Conservation (phyloP, 345 rosid species). For the Salix suchowensis region DNA sequence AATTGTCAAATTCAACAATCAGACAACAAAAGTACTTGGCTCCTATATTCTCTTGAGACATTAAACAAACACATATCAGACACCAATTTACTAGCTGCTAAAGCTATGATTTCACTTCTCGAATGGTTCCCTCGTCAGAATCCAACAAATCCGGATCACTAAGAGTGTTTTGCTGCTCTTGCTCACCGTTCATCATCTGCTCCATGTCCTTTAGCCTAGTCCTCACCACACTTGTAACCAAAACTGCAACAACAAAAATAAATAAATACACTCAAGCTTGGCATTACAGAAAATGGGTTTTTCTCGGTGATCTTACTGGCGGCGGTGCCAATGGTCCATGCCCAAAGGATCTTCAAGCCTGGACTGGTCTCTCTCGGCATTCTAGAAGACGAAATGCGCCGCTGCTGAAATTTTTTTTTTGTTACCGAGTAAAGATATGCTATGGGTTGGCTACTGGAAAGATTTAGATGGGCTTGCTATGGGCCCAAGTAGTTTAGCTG, state of each 20-base stretch:
- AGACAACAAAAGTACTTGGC: not conserved
- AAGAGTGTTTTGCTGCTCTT: not conserved
- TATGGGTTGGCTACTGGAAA: not conserved
- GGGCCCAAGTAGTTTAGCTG: not conserved
- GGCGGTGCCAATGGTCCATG: constrained; percentile 82
- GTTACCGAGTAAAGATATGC: not conserved
- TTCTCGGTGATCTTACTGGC: constrained; percentile 36
- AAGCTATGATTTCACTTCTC: not conserved
- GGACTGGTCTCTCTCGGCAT: constrained; percentile 74
- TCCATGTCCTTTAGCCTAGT: constrained; percentile 70
- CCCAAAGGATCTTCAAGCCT: constrained; percentile 75
- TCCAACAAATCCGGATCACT: not conserved
- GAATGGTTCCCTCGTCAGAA: not conserved
- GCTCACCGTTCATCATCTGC: constrained; percentile 36
- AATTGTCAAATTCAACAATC: not conserved
- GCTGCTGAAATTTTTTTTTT: not conserved
- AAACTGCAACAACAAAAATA: constrained; percentile 35
- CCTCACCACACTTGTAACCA: constrained; percentile 67
- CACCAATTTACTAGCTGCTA: not conserved
- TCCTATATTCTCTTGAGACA: not conserved
- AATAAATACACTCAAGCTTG: not conserved
- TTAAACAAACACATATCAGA: not conserved
- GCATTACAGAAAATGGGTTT: not conserved
- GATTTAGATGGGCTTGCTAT: not conserved
- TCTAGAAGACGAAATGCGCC: not conserved